Conservation (phyloP, 2,329 filamentous ascomycete species). For the Colletotrichum simmondsii region DNA sequence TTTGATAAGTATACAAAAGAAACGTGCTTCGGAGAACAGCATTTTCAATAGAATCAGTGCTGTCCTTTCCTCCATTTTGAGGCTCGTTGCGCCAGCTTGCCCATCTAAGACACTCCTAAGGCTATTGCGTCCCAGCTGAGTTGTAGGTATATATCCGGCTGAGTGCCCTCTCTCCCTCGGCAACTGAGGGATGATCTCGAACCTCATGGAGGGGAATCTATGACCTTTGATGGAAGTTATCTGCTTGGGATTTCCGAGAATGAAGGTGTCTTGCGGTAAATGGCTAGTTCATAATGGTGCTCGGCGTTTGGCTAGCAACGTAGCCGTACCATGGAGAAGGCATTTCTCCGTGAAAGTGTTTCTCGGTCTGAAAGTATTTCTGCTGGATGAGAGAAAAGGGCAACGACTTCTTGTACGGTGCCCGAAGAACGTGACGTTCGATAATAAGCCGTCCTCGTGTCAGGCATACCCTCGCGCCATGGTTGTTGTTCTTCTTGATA, state of each 20-base stretch:
- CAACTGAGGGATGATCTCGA: not conserved
- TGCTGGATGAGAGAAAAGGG: conserved; percentile 20
- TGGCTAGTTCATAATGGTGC: not conserved
- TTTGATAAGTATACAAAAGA: too few species aligned
- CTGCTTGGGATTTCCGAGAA: not conserved
- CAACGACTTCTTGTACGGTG: conserved; percentile 55
- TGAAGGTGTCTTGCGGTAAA: not conserved
- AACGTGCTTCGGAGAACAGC: too few species aligned
- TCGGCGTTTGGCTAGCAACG: not conserved
- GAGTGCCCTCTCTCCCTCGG: too few species aligned
- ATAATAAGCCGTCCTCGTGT: conserved; percentile 53
- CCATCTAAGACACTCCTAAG: too few species aligned
- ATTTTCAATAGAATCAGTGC: too few species aligned
- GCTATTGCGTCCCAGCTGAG: too few species aligned
- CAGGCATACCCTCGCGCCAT: conserved; percentile 43
- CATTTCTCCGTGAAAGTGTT: conserved; percentile 29
- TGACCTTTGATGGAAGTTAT: conserved; percentile 41
- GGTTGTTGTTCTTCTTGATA: conserved; percentile 41
- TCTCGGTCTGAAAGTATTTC: not conserved
- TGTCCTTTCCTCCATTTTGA: too few species aligned
- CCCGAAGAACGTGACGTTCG: conserved; percentile 50
- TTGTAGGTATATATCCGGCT: too few species aligned
- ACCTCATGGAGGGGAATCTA: conserved; percentile 52
- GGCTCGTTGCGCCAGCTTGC: too few species aligned
- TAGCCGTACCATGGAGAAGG: not conserved